Conservation (phyloP, 2,329 filamentous ascomycete genomes). For the Fusarium sp. region DNA sequence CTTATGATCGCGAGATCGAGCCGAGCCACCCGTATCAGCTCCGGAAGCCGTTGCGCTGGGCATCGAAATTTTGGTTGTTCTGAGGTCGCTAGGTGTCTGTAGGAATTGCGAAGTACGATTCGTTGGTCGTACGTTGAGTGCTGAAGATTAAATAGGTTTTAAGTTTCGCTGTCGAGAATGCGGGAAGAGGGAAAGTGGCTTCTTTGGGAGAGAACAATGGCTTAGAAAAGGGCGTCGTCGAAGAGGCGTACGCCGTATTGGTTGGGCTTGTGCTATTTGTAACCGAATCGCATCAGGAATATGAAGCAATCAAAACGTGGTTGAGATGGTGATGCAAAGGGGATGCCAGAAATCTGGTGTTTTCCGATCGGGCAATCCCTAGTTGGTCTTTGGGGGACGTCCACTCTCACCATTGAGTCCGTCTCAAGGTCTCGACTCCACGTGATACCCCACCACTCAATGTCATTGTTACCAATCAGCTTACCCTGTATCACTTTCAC, state of each 20-base stretch:
- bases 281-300: slow-evolving; percentile 22
- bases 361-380: slow-evolving; percentile 38
- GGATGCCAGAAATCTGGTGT: slow-evolving; percentile 39
- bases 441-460: slow-evolving; percentile 36
- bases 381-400: slow-evolving; percentile 24
- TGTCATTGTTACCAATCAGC: not conserved
- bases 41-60: slow-evolving; percentile 66
- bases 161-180: slow-evolving; percentile 18
- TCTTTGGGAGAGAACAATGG: slow-evolving; percentile 20
- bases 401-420: slow-evolving; percentile 23
- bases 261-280: not conserved
- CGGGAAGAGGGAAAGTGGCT: slow-evolving; percentile 39
- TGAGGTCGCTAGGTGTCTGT: slow-evolving; percentile 8
- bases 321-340: slow-evolving; percentile 30
- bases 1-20: slow-evolving; percentile 73
- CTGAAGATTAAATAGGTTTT: not conserved
- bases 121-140: slow-evolving; percentile 8
- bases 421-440: slow-evolving; percentile 32
- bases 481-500: slow-evolving; percentile 39
- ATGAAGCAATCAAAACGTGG: slow-evolving; percentile 5
- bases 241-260: not conserved
- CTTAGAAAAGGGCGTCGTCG: slow-evolving; percentile 4
- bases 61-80: slow-evolving; percentile 42
- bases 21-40: slow-evolving; percentile 60
- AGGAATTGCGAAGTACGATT: not conserved